Conservation (phyloP, 129 eudicot species). For the Artemisia tridentata region DNA sequence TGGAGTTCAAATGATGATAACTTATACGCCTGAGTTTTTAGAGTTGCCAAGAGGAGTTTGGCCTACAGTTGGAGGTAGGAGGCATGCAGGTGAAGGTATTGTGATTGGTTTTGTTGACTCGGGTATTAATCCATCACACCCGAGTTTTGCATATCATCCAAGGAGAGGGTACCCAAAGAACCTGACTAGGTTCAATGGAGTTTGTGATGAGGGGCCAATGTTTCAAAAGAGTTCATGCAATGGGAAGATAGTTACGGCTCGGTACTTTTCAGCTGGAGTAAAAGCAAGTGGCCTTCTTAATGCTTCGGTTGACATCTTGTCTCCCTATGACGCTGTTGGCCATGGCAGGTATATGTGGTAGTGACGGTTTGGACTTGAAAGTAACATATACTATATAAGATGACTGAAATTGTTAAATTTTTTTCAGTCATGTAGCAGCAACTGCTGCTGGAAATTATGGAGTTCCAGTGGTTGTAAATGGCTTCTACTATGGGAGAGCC, state of each 20-base stretch:
- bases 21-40: slow-evolving; percentile 64
- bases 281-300: slow-evolving; percentile 56
- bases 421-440: slow-evolving; percentile 87
- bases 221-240: slow-evolving; percentile 81
- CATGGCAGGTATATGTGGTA: slow-evolving; percentile 73
- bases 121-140: slow-evolving; percentile 88
- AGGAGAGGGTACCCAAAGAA: slow-evolving; percentile 22
- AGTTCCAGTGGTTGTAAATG: slow-evolving; percentile 89
- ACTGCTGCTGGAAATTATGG: slow-evolving; percentile 91
- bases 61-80: slow-evolving; percentile 51
- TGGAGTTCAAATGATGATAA: slow-evolving; percentile 77
- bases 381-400: not conserved
- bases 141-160: slow-evolving; percentile 76
- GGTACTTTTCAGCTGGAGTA: slow-evolving; percentile 82
- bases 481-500: slow-evolving; percentile 78
- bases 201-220: slow-evolving; percentile 72
- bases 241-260: slow-evolving; percentile 84
- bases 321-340: slow-evolving; percentile 89
- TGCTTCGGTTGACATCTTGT: slow-evolving; percentile 64
- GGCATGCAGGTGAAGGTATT: slow-evolving; percentile 81
- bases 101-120: slow-evolving; percentile 88
- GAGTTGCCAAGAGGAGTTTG: slow-evolving; percentile 63
- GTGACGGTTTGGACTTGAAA: not conserved
- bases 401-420: not conserved
- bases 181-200: slow-evolving; percentile 46